phyloP scores from a whole-genome alignment of 2,329 filamentous ascomycete genomes.

The Fusarium torulosum region DNA sequence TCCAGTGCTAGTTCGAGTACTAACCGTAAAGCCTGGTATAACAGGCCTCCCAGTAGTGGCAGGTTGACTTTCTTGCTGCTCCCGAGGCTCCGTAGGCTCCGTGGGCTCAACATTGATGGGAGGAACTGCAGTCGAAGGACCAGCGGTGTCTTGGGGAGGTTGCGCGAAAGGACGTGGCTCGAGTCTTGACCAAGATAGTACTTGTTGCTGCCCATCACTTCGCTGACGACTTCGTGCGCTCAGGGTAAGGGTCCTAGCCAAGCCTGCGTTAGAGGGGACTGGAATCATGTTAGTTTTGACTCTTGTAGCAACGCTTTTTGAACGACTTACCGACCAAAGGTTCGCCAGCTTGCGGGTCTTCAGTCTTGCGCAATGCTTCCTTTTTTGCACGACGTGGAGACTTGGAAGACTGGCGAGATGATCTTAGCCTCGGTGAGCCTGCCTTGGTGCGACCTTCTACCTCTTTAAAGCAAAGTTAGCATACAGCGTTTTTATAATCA shows the following conservation, averaged over 20 bases:
- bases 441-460: neutral
- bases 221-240: neutral
- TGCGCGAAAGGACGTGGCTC: neutral
- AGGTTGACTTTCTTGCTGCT: neutral
- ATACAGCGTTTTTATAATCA: neutral
- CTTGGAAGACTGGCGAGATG: neutral
- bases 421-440: neutral
- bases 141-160: neutral
- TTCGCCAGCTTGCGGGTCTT: neutral
- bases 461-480: constrained; percentile 14
- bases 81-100: neutral
- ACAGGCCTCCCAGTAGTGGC: neutral
- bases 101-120: neutral
- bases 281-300: neutral
- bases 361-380: neutral
- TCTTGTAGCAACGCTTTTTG: neutral
- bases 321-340: constrained; percentile 3
- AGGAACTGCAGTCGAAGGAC: neutral
- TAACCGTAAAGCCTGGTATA: constrained; percentile 26
- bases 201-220: neutral
- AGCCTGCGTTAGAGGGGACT: constrained; percentile 2
- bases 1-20: constrained; percentile 17
- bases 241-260: constrained; percentile 18
- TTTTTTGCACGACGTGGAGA: constrained; percentile 11
- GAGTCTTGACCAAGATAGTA: neutral